These are phyloP conservation scores for Crithidia brevicula DNA, from an alignment of 208 protist genomes.

Conservation along the genomic window DNA sequence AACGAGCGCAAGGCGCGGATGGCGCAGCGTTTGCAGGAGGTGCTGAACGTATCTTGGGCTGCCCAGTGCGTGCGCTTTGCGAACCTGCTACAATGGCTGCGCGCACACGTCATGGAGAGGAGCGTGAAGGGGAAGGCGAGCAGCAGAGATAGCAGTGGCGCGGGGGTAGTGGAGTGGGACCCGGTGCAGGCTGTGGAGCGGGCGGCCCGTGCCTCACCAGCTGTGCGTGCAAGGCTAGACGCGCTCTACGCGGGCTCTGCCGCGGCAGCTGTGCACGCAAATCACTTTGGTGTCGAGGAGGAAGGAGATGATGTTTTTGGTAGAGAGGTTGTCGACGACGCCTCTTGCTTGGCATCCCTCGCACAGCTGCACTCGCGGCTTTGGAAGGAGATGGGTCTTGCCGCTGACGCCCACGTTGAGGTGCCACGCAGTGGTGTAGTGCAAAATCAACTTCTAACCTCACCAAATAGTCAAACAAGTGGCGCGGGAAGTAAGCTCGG, in stretches of 20 bases:
- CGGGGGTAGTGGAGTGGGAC: conserved; percentile 35
- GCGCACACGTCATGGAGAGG: conserved; percentile 1
- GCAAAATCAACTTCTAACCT: no score
- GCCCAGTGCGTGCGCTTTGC: conserved; percentile 27
- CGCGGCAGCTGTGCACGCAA: conserved; percentile 26
- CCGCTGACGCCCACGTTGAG: no score
- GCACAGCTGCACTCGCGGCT: conserved; percentile 21
- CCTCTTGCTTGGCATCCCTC: neutral
- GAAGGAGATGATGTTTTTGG: conserved; percentile 10
- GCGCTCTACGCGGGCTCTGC: conserved; percentile 32
- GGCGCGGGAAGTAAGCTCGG: no score
- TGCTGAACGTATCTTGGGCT: conserved; percentile 31
- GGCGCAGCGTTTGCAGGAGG: conserved; percentile 47
- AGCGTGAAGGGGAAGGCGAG: neutral
- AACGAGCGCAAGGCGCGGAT: conserved; percentile 36
- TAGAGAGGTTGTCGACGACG: neutral
- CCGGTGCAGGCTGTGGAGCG: conserved; percentile 29
- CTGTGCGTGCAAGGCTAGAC: conserved; percentile 25
- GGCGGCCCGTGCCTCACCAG: conserved; percentile 17
- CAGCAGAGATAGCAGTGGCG: neutral
- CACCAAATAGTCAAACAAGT: no score
- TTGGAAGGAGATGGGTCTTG: conserved; percentile 26
- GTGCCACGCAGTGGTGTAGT: no score
- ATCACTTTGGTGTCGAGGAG: conserved; percentile 22
- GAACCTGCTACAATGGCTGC: conserved; percentile 27